Evolutionary conservation across 495 filamentous ascomycete species (phyloP).

Genomic region (Margaritispora aquatica): DNA sequence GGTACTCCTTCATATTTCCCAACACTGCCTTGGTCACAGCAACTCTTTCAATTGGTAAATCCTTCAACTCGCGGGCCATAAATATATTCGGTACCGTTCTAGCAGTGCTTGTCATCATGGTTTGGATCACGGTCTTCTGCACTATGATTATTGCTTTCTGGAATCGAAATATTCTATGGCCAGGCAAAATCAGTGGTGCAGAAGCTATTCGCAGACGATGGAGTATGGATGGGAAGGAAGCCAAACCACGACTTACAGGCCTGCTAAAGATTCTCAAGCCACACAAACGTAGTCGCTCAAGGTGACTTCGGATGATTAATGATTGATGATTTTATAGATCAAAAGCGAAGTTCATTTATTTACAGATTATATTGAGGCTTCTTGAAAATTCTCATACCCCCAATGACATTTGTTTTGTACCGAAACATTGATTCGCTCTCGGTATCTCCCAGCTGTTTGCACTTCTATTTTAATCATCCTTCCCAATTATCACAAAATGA

Average conservation of each 20-base stretch:
- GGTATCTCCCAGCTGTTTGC: too few species aligned
- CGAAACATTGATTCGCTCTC: too few species aligned
- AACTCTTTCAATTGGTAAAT: conserved; percentile 63
- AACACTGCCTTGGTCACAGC: conserved; percentile 74
- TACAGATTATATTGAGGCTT: too few species aligned
- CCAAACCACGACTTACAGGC: neutral
- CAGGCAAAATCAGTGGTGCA: conserved; percentile 24
- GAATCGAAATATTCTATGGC: conserved; percentile 62
- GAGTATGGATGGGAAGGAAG: neutral
- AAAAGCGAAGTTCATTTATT: too few species aligned
- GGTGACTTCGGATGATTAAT: neutral
- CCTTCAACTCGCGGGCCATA: conserved; percentile 55
- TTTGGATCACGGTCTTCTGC: conserved; percentile 62
- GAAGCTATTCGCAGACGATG: conserved; percentile 5
- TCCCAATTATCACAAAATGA: too few species aligned
- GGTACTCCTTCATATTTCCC: conserved; percentile 63
- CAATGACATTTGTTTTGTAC: too few species aligned
- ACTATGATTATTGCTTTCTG: conserved; percentile 67
- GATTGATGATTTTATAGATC: neutral
- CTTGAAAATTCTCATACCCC: too few species aligned
- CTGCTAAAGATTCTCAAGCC: neutral
- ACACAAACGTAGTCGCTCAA: neutral
- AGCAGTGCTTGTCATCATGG: conserved; percentile 52
- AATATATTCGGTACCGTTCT: conserved; percentile 63
- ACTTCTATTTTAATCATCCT: too few species aligned